A percentile compares a stretch with the other conserved stretches of the same genome.
These are phyloP conservation scores for Metarhizium album DNA, from an alignment of 2,329 filamentous ascomycete genomes.

Conservation along the genomic window DNA sequence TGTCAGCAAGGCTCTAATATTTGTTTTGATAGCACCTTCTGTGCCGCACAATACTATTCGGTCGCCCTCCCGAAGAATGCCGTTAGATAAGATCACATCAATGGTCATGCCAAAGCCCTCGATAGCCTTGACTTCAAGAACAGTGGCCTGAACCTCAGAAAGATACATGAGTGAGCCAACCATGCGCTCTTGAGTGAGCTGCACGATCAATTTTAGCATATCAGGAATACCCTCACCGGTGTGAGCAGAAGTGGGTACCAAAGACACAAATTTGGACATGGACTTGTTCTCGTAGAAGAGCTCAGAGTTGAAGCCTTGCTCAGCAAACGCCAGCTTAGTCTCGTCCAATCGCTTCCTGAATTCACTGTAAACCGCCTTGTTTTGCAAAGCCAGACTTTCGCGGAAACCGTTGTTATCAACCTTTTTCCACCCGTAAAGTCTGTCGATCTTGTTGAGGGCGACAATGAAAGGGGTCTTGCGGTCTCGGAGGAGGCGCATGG, in stretches of 20 bases:
- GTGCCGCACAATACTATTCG: slow-evolving; percentile 90
- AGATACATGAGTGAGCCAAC: slow-evolving; percentile 96
- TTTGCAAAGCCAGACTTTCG: slow-evolving; percentile 81
- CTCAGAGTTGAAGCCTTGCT: slow-evolving; percentile 97
- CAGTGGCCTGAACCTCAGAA: slow-evolving; percentile 93
- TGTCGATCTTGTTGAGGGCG: slow-evolving; percentile 98
- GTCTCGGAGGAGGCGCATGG: slow-evolving; percentile 86
- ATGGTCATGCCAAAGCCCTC: slow-evolving; percentile 98
- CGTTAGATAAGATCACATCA: slow-evolving; percentile 92
- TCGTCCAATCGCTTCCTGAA: slow-evolving; percentile 83
- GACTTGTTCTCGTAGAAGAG: slow-evolving; percentile 97
- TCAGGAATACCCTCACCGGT: slow-evolving; percentile 99
- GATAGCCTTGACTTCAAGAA: slow-evolving; percentile 97
- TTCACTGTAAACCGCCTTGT: slow-evolving; percentile 86
- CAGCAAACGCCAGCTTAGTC: slow-evolving; percentile 87
- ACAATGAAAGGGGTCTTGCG: slow-evolving; percentile 97
- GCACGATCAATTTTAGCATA: slow-evolving; percentile 90
- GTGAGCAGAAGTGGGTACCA: slow-evolving; percentile 92
- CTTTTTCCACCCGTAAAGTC: slow-evolving; percentile 97
- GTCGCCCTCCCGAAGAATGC: slow-evolving; percentile 88
- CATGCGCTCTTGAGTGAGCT: slow-evolving; percentile 94
- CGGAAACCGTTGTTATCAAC: slow-evolving; percentile 98
- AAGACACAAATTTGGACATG: slow-evolving; percentile 87
- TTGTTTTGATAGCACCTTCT: slow-evolving; percentile 91
- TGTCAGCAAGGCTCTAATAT: slow-evolving; percentile 87